Evolutionary conservation across 1,284 basidiomycete genomes (phyloP).

Genomic region (Puccinia novopanici): DNA sequence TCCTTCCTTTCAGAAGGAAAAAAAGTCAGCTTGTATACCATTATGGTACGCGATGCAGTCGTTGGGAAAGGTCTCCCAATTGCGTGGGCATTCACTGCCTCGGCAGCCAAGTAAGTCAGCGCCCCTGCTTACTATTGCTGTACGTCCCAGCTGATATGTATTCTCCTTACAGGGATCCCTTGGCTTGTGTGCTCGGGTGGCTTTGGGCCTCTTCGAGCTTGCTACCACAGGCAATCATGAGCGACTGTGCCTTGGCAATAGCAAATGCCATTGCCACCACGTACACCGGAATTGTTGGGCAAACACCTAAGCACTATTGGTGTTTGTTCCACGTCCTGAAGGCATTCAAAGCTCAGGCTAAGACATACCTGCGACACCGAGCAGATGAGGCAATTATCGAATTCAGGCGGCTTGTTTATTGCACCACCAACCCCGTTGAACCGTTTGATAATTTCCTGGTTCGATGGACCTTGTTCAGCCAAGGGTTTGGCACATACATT

Average conservation of each 20-base stretch:
- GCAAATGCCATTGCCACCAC: background rate
- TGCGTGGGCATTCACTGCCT: too few relatives aligned
- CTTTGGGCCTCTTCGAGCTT: too few relatives aligned
- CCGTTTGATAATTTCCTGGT: background rate
- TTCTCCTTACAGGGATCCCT: too few relatives aligned
- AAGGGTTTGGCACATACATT: background rate
- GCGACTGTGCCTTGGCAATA: background rate
- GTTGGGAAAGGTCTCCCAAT: too few relatives aligned
- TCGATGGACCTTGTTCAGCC: background rate
- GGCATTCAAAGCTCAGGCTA: background rate
- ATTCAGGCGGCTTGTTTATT: background rate
- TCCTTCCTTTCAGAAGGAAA: too few relatives aligned
- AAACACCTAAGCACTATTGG: background rate
- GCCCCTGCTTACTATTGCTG: too few relatives aligned
- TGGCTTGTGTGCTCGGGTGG: background rate
- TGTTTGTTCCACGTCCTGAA: conserved; percentile 9
- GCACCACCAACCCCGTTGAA: background rate
- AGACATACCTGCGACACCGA: background rate
- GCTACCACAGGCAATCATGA: background rate
- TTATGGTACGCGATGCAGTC: too few relatives aligned
- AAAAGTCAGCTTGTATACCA: too few relatives aligned
- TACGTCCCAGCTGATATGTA: too few relatives aligned
- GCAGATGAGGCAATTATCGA: background rate
- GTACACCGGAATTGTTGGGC: background rate
- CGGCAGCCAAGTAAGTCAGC: too few relatives aligned